Conservation (phyloP, 164 flowering plant species). For the Sextonia rubra region DNA sequence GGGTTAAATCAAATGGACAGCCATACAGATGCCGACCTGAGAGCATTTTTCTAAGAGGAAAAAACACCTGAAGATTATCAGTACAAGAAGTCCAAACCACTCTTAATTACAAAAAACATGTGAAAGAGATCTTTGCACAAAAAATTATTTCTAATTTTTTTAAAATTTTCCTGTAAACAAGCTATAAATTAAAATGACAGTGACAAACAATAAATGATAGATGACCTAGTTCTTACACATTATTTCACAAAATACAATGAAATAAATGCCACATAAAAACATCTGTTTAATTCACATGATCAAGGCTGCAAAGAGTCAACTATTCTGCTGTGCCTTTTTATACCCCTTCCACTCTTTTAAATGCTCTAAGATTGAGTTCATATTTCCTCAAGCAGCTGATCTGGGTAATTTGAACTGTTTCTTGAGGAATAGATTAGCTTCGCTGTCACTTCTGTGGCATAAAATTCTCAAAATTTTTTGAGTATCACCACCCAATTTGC, state of each 20-base stretch:
- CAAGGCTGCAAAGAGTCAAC: not conserved
- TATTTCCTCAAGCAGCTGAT: constrained; percentile 44
- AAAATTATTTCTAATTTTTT: not conserved
- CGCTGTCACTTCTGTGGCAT: constrained; percentile 87
- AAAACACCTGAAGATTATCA: too few species aligned
- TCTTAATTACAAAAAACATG: not conserved
- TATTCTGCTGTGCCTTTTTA: not conserved
- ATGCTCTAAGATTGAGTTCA: not conserved
- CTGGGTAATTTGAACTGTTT: constrained; percentile 93
- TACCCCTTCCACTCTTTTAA: not conserved
- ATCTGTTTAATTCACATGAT: constrained; percentile 2
- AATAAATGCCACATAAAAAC: not conserved
- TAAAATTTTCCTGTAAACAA: not conserved
- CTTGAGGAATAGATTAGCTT: constrained; percentile 90
- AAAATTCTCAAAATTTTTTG: constrained; percentile 72
- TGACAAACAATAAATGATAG: too few species aligned
- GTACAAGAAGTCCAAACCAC: too few species aligned
- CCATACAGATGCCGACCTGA: too few species aligned
- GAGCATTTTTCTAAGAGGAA: too few species aligned
- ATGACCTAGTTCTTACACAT: not conserved
- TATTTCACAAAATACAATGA: too few species aligned
- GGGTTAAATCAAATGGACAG: too few species aligned
- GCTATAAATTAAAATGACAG: not conserved
- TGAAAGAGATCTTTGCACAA: not conserved
- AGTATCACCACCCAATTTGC: constrained; percentile 67